A percentile compares a stretch with the other conserved stretches of the same genome.
phyloP scores from a whole-genome alignment of 1,284 basidiomycete genomes.

The Puccinia triticina region DNA sequence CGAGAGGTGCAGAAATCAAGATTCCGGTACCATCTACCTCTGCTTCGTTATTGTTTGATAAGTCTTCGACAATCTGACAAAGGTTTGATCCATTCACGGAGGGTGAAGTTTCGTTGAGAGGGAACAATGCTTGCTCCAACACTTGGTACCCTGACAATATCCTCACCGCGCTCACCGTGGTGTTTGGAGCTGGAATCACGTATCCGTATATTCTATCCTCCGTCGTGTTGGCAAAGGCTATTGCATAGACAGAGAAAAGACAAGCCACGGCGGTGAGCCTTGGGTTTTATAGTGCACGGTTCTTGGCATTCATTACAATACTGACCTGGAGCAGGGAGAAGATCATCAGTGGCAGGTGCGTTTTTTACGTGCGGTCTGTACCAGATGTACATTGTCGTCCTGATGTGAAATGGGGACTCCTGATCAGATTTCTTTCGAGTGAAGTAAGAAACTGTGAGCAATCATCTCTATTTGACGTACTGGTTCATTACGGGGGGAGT shows the following conservation, averaged over 20 bases:
- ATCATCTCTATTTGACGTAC: slow-evolving; percentile 15
- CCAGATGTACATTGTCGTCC: slow-evolving; percentile 49
- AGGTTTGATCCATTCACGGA: slow-evolving; percentile 18
- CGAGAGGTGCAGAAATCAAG: slow-evolving; percentile 39
- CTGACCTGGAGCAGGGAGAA: slow-evolving; percentile 36
- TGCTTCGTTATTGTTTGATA: slow-evolving; percentile 36
- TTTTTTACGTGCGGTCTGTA: slow-evolving; percentile 42
- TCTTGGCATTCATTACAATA: neutral
- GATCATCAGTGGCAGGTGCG: slow-evolving; percentile 25
- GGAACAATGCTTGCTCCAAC: slow-evolving; percentile 44
- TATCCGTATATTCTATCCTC: slow-evolving; percentile 50
- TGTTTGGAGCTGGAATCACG: slow-evolving; percentile 45
- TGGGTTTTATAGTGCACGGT: neutral
- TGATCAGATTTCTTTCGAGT: neutral
- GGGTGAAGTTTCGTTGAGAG: slow-evolving; percentile 13
- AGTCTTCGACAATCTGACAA: slow-evolving; percentile 39
- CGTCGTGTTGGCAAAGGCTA: slow-evolving; percentile 32
- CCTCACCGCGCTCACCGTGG: slow-evolving; percentile 18
- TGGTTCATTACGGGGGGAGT: slow-evolving; percentile 28
- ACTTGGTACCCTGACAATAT: slow-evolving; percentile 47
- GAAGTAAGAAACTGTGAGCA: neutral
- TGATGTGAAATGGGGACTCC: neutral
- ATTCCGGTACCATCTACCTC: slow-evolving; percentile 45
- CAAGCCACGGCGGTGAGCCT: neutral
- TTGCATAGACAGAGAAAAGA: neutral